Evolutionary conservation across 2,329 filamentous ascomycete species (phyloP).

Genomic region (Cyphellophora europaea): DNA sequence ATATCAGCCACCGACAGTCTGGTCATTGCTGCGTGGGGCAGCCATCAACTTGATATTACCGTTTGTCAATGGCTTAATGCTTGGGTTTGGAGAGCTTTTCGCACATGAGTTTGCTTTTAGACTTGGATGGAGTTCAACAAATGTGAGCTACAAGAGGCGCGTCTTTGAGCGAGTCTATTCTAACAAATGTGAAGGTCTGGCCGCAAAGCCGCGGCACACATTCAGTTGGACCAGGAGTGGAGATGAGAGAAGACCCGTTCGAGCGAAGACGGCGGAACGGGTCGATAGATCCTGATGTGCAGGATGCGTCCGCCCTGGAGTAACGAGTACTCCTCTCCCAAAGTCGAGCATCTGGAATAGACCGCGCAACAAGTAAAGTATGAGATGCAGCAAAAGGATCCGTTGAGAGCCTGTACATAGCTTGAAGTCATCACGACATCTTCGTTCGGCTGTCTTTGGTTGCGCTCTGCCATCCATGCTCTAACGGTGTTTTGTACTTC

Average conservation of each 20-base stretch:
- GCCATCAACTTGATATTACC: conserved; percentile 94
- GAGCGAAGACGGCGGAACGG: conserved; percentile 41
- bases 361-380: too few species aligned
- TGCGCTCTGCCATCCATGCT: too few species aligned
- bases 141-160: conserved; percentile 52
- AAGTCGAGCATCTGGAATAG: too few species aligned
- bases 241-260: conserved; percentile 60
- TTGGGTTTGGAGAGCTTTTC: conserved; percentile 93
- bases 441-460: too few species aligned
- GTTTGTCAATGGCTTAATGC: conserved; percentile 96
- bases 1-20: conserved; percentile 81
- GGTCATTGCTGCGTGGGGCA: conserved; percentile 74
- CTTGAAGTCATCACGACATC: too few species aligned
- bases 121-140: conserved; percentile 87
- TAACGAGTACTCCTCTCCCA: too few species aligned
- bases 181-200: conserved; percentile 14
- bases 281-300: conserved; percentile 41
- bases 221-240: conserved; percentile 71
- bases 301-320: conserved; percentile 61
- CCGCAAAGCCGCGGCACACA: conserved; percentile 28
- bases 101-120: conserved; percentile 92
- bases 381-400: too few species aligned
- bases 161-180: not conserved
- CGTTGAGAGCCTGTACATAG: too few species aligned
- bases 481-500: too few species aligned